Base-by-base conservation (phyloP, 768 basidiomycete species). In the Auricularia sp. region DNA sequence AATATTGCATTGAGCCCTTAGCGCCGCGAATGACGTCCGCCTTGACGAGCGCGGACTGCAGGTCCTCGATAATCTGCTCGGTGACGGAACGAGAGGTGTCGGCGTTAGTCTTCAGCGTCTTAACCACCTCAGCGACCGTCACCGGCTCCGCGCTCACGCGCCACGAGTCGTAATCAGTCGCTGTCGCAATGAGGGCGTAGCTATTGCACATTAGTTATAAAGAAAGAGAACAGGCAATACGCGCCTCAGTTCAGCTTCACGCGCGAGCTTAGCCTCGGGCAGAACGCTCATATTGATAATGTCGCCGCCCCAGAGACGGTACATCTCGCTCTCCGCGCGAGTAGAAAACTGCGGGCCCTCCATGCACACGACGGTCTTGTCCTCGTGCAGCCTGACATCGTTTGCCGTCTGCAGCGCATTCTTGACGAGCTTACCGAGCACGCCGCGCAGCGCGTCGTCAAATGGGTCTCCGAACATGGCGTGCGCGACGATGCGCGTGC, bases 281-380 rank as follows among this genome's bases (percentile, higher is more conserved):
- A 98, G 78, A 47, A 91, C 91, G 65, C 91, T 96, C 96, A 99
- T 99, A 75, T 98, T 95, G 77, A 96, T 95, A 72, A 96, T 77
- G 74, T 96, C 92, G 5, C 86, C 92, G 8, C 96, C 96, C 90
- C 92, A 95, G 59, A 82, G 81, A 24, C 94, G 82, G 75, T 98
- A 97, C 94, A 97, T 94, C 70, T 83, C 70, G 71, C 92, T 94
- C 82, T 99, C 96, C 18, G 96, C 96, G 44, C 96, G 80, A n/a
- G 96, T 99, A 64, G 94, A 96, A 80, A 99, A 99, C 76, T 94
- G 94, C 37, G 91, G 91, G 61, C 95, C 95, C 73, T 98, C 94
- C 93, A 98, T 98, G 73, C 92, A 94, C 61, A 98, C 88, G 65
- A 98, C 84, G 21, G 86, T 89, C 80, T 88, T 94, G 35, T 85